Evolutionary conservation across 257 asterid genomes (phyloP).

Genomic region (Capsicum chinense): DNA sequence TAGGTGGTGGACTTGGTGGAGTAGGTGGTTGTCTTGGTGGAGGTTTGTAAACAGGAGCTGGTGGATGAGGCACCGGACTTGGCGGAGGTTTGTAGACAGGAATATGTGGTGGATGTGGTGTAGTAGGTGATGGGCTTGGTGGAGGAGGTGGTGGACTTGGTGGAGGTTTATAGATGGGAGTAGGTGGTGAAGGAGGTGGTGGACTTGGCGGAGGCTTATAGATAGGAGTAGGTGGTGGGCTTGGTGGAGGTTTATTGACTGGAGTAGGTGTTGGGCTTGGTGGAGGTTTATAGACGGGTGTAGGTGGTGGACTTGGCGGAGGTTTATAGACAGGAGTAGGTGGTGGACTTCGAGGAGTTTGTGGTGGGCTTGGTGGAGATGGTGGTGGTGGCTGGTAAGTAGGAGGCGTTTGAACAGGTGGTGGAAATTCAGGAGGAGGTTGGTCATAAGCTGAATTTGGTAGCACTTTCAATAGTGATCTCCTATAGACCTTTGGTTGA

Average conservation of each 20-base stretch:
- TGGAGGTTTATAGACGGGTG: too few species aligned
- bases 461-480: neutral
- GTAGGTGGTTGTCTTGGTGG: neutral
- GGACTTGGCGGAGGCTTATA: too few species aligned
- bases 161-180: too few species aligned
- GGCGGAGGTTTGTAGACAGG: neutral
- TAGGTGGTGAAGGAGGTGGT: neutral
- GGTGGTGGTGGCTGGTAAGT: neutral
- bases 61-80: neutral
- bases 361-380: too few species aligned
- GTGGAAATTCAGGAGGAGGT: slow-evolving; percentile 15
- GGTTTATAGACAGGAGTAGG: neutral
- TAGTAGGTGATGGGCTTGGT: too few species aligned
- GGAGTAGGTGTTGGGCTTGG: too few species aligned
- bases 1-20: neutral
- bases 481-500: slow-evolving; percentile 2
- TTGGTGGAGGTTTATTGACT: too few species aligned
- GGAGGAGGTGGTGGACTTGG: neutral
- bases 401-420: slow-evolving; percentile 14
- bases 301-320: neutral
- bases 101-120: too few species aligned
- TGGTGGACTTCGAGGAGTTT: neutral
- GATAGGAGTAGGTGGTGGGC: too few species aligned
- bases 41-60: too few species aligned
- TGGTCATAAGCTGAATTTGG: neutral